Conservation (phyloP, 108 stramenopile genomes). For the Cyclotella choctawhatcheeana region DNA sequence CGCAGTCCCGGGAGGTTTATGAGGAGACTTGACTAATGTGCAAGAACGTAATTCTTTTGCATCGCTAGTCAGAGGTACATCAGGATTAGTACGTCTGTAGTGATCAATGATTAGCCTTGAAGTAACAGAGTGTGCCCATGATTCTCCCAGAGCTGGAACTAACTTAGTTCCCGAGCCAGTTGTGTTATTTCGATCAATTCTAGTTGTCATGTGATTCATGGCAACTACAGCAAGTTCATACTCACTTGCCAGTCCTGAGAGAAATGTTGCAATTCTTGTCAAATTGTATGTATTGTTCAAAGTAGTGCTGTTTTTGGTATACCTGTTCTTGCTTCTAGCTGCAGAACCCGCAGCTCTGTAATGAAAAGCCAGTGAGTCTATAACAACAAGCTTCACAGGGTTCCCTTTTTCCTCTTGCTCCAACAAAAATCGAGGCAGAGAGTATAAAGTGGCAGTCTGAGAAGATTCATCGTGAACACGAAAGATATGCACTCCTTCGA, state of each 20-base stretch:
- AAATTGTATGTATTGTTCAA: conserved; percentile 72
- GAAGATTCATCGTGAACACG: conserved; percentile 89
- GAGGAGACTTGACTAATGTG: conserved; percentile 76
- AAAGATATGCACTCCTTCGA: conserved; percentile 90
- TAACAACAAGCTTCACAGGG: conserved; percentile 79
- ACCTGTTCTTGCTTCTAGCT: conserved; percentile 1
- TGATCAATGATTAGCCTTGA: conserved; percentile 76
- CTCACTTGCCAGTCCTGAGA: conserved; percentile 72
- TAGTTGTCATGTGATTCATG: conserved; percentile 96
- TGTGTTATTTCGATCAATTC: conserved; percentile 37
- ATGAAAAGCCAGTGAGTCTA: conserved; percentile 97
- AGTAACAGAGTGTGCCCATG: conserved; percentile 94
- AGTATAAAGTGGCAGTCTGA: conserved; percentile 82
- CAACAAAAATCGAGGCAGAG: conserved; percentile 57
- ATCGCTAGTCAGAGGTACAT: conserved; percentile 1
- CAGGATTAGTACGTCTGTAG: conserved; percentile 30
- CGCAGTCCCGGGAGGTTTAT: conserved; percentile 64
- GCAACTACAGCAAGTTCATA: conserved; percentile 84
- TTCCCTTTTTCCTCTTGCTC: conserved; percentile 36
- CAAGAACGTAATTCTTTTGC: conserved; percentile 50
- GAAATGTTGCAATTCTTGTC: conserved; percentile 65
- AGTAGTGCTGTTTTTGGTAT: conserved; percentile 36
- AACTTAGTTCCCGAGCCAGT: conserved; percentile 37
- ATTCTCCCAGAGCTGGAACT: conserved; percentile 93
- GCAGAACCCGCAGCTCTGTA: conserved; percentile 63